Evolutionary conservation across 2,329 filamentous ascomycete genomes (phyloP).

Genomic region (Fusarium oligoseptatum): DNA sequence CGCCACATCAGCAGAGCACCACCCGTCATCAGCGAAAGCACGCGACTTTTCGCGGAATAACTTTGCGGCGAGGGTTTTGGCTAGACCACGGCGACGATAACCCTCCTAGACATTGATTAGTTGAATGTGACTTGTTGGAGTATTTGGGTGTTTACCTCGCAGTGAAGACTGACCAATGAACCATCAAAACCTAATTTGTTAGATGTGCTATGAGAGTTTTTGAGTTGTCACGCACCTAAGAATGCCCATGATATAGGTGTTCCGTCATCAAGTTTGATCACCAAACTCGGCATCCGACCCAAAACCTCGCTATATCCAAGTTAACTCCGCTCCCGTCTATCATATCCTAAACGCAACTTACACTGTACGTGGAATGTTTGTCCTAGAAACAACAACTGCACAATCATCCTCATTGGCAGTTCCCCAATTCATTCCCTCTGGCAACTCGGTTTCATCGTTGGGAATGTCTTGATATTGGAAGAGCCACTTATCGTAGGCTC

Average conservation of each 20-base stretch:
- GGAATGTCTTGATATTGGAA: conserved; percentile 64
- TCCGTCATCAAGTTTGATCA: conserved; percentile 60
- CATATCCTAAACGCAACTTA: conserved; percentile 36
- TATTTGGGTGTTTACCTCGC: conserved; percentile 57
- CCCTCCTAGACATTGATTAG: conserved; percentile 52
- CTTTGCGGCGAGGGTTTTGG: conserved; percentile 71
- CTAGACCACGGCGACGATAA: conserved; percentile 73
- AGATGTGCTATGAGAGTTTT: not conserved
- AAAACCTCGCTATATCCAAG: conserved; percentile 55
- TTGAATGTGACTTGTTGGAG: fast-evolving
- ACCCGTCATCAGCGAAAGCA: conserved; percentile 62
- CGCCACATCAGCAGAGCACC: conserved; percentile 74
- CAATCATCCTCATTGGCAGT: conserved; percentile 65
- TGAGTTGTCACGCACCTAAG: conserved; percentile 51
- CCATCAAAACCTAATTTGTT: conserved; percentile 65
- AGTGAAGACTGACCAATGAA: conserved; percentile 71
- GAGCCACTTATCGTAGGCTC: conserved; percentile 68
- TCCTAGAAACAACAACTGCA: conserved; percentile 65
- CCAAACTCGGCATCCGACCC: conserved; percentile 59
- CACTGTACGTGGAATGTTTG: conserved; percentile 68
- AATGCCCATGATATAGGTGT: conserved; percentile 75
- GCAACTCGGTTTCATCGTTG: conserved; percentile 48
- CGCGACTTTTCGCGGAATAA: conserved; percentile 66
- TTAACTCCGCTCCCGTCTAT: not conserved
- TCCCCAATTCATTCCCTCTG: conserved; percentile 68